Percentiles rank a stretch among this genome's conserved stretches.
These are phyloP conservation scores for Amanita brunnescens DNA, from an alignment of 768 basidiomycete species.

Conservation along the genomic window DNA sequence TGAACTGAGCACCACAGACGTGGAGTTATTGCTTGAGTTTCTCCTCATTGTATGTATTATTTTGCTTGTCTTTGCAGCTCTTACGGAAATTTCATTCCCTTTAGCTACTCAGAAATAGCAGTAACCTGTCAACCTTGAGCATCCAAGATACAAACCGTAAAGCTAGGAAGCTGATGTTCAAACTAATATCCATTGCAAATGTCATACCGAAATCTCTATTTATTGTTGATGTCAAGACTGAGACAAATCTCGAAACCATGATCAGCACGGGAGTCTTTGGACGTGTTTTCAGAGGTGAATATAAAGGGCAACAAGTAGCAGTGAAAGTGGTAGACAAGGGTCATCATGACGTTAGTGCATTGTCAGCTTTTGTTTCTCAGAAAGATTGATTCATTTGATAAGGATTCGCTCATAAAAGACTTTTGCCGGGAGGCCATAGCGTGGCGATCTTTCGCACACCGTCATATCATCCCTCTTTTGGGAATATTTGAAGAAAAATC, in stretches of 20 bases:
- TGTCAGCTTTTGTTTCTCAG: neutral
- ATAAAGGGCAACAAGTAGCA: neutral
- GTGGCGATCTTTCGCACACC: neutral
- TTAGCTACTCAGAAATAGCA: neutral
- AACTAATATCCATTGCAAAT: neutral
- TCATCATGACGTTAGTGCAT: neutral
- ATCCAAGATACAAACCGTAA: neutral
- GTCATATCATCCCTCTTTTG: neutral
- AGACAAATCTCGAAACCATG: neutral
- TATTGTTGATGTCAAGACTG: neutral
- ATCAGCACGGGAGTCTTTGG: neutral
- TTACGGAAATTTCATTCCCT: no score
- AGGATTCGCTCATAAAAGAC: neutral
- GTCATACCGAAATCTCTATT: neutral
- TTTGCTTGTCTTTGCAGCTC: neutral
- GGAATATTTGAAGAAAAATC: neutral
- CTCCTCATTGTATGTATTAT: neutral
- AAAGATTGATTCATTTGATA: neutral
- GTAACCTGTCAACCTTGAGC: neutral
- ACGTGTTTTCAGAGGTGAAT: neutral
- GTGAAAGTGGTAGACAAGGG: neutral
- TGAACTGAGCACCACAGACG: no score
- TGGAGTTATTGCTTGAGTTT: neutral
- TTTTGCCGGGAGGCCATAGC: neutral
- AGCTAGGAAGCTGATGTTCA: neutral